These are phyloP conservation scores for Globomyces pollinis-pini DNA, from an alignment of 192 early-diverging fungal species.

Conservation along the genomic window DNA sequence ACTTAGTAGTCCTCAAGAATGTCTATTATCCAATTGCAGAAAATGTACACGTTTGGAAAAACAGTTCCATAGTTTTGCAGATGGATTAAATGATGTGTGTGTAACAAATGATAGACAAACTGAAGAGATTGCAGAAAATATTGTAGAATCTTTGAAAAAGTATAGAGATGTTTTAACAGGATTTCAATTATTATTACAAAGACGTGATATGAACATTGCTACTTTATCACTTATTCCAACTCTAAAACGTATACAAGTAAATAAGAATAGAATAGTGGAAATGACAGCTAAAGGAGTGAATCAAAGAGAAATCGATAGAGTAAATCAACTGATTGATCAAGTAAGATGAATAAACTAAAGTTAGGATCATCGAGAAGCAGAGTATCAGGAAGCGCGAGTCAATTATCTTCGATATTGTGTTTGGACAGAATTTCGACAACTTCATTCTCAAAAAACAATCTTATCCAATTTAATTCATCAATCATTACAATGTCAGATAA, in stretches of 20 bases:
- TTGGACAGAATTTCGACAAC: slow-evolving; percentile 2
- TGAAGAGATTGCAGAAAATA: background rate
- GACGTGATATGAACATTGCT: background rate
- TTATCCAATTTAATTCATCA: background rate
- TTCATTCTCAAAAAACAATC: background rate
- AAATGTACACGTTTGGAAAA: background rate
- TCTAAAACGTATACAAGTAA: background rate
- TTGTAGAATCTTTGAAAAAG: slow-evolving; percentile 6
- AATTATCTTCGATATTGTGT: background rate
- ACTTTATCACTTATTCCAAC: background rate
- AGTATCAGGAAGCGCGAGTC: background rate
- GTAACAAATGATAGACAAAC: background rate
- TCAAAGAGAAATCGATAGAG: slow-evolving; percentile 8
- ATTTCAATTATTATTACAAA: slow-evolving; percentile 6
- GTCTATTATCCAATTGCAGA: background rate
- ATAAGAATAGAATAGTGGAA: slow-evolving; percentile 5
- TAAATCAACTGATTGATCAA: slow-evolving; percentile 3
- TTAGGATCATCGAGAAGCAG: background rate
- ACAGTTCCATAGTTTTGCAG: background rate
- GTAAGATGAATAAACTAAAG: background rate
- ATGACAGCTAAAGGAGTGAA: background rate
- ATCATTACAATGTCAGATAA: background rate
- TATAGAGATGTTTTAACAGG: background rate
- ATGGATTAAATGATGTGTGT: background rate
- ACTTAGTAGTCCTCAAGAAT: too few relatives aligned